Evolutionary conservation across 1,284 basidiomycete genomes (phyloP), one percentile per base, ranked within the genome.

Genomic region (Leccinum subrobustum): DNA sequence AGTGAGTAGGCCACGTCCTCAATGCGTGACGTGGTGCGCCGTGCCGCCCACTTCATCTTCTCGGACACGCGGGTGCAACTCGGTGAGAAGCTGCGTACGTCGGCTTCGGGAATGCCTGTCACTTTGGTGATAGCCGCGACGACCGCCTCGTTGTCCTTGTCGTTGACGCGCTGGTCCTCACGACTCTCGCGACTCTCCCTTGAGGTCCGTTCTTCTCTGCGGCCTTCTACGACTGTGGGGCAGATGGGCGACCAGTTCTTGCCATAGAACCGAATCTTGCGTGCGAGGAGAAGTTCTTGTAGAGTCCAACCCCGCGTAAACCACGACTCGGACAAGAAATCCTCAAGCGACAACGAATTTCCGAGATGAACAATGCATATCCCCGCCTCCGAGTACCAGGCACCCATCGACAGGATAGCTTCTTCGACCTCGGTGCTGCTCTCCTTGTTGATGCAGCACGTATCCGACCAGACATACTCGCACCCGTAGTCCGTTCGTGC

Each of bases 391-490:
- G 25, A 25, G 25, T 25, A 25, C 4, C 25, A 25, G 25, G 25
- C 25, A 25, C 25, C 25, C 25, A 25, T 25, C 25, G 25, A 25
- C 25, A 25, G 1, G 25, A 25, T 25, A 25, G 25, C 25, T 25
- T 25, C 25, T 25, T 25, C 25, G 25, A 25, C 25, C 25, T 25
- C 25, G 25, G 25, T 25, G 25, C 25, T 25, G 25, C 25, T 25
- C 25, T 25, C 25, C 25, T 25, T 25, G 25, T 25, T 25, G 25
- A 25, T 25, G 25, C 25, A 25, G 4, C 68, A 73, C 2, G 66
- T 73, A 33, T 73, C 70, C 27, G 68, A n/a, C 71, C 71, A 70
- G 35, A 62, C 69, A 14, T 73, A 71, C 50, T 68, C 66, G 16
- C 71, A 71, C 3, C 64, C 69, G 5, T 68, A 68, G 33, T 69